Conservation (phyloP, 306 rosid species). For the Lupinus albus region DNA sequence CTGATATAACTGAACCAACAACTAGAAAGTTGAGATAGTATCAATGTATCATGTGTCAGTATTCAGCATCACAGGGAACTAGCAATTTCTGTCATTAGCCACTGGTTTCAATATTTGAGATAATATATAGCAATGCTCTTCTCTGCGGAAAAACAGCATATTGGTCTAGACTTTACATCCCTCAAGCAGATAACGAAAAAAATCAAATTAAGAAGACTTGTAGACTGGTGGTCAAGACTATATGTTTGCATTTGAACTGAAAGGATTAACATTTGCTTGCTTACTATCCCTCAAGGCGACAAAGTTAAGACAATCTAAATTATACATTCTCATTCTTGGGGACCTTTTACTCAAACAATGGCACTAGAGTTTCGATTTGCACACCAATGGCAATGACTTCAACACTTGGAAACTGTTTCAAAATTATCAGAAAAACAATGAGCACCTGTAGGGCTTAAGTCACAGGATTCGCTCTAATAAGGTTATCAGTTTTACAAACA, state of each 20-base stretch:
- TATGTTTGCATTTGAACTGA: slow-evolving; percentile 38
- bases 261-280: slow-evolving; percentile 26
- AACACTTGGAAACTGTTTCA: slow-evolving; percentile 33
- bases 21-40: slow-evolving; percentile 35
- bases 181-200: slow-evolving; percentile 10
- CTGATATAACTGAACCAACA: slow-evolving; percentile 29
- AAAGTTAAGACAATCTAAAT: slow-evolving; percentile 23
- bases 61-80: slow-evolving; percentile 34
- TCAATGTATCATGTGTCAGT: slow-evolving; percentile 24
- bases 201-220: slow-evolving; percentile 32
- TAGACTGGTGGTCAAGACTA: slow-evolving; percentile 30
- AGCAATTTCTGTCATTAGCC: slow-evolving; percentile 20
- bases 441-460: slow-evolving; percentile 32
- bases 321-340: slow-evolving; percentile 2
- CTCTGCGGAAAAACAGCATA: slow-evolving; percentile 31
- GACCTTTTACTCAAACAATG: slow-evolving; percentile 5
- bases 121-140: slow-evolving; percentile 13
- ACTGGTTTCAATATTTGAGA: slow-evolving; percentile 18
- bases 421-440: slow-evolving; percentile 35
- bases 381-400: slow-evolving; percentile 31
- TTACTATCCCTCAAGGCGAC: slow-evolving; percentile 13
- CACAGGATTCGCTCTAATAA: slow-evolving; percentile 29
- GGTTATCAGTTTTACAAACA: slow-evolving; percentile 33
- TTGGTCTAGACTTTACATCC: slow-evolving; percentile 15
- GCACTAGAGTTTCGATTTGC: slow-evolving; percentile 32